Evolutionary conservation across 108 stramenopile species (phyloP), one percentile per base, ranked within the genome.

Genomic region (Skeletonema menzelii): DNA sequence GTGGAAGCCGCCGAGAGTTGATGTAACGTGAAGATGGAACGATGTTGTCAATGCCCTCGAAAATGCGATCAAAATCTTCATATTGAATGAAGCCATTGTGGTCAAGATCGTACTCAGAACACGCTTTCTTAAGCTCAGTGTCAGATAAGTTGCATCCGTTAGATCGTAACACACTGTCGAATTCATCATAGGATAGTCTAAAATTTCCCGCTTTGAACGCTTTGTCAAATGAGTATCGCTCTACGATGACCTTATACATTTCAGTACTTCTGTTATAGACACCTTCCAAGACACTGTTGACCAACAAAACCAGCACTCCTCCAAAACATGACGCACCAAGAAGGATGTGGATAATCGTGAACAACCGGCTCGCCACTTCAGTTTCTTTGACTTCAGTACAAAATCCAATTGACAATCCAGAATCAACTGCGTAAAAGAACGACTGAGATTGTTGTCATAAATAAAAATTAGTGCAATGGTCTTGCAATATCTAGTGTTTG

Each of bases 401-500:
- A 68, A 86, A 86, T 26, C 86, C 86, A 64, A 86, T 86, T 3
- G 76, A 78, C 86, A 86, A 82, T n/a, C 86, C 86, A 13, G 86
- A 83, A 71, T 86, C 86, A 8, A 86, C 83, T 12, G 86, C 86
- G 70, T 84, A 86, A 40, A 86, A 86, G 49, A 86, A 86, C 17
- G 82, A 71, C 56, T 82, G 82, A 8, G 12, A 37, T 0, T 37
- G 12, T 12, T 12, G 35, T 37, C 35, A 31, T 31, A 5, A 31
- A 31, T 37, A 12, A 37, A 12, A 37, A 11, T 37, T 12, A 37
- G 35, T 37, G 11, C 35, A 37, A 37, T 35, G 34, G 8, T 35
- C 11, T 37, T 37, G 35, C 35, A 10, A 10, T 37, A 2, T 32
- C 0, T n/a, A n/a, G 30, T 31, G 30, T 31, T 31, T 31, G 30